These are phyloP conservation scores for Solanum neorickii DNA, from an alignment of 257 asterid species.

Conservation along the genomic window DNA sequence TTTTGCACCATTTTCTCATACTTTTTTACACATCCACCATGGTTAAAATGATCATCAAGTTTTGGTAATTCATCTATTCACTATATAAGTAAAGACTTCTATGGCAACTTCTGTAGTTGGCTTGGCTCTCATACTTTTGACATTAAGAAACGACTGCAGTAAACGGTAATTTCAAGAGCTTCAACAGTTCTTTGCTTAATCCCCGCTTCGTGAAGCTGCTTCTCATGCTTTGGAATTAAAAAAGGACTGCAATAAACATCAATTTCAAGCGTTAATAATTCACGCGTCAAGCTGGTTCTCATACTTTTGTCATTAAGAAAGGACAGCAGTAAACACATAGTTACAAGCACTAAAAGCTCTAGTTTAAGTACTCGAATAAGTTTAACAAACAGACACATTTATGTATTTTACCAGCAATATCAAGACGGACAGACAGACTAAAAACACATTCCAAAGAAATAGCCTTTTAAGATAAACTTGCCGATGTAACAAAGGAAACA, in stretches of 20 bases:
- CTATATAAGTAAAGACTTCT: neutral
- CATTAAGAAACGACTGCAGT: neutral
- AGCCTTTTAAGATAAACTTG: neutral
- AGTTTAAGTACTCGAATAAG: neutral
- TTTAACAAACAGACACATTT: neutral
- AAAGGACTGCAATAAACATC: constrained; percentile 2
- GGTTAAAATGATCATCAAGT: neutral
- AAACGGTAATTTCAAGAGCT: neutral
- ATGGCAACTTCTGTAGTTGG: neutral
- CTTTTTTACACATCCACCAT: neutral
- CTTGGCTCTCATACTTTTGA: neutral
- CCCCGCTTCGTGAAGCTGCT: neutral
- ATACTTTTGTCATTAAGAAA: neutral
- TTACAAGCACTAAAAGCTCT: neutral
- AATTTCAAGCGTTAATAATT: neutral
- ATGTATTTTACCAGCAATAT: neutral
- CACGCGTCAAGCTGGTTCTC: neutral
- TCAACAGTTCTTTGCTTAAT: neutral
- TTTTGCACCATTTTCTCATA: neutral
- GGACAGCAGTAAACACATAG: neutral
- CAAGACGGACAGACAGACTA: neutral
- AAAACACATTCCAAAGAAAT: neutral
- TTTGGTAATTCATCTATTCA: neutral
- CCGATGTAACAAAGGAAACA: neutral
- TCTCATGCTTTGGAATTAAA: neutral